Evolutionary conservation across 2,329 filamentous ascomycete genomes (phyloP).

Genomic region (Fusarium setosum): DNA sequence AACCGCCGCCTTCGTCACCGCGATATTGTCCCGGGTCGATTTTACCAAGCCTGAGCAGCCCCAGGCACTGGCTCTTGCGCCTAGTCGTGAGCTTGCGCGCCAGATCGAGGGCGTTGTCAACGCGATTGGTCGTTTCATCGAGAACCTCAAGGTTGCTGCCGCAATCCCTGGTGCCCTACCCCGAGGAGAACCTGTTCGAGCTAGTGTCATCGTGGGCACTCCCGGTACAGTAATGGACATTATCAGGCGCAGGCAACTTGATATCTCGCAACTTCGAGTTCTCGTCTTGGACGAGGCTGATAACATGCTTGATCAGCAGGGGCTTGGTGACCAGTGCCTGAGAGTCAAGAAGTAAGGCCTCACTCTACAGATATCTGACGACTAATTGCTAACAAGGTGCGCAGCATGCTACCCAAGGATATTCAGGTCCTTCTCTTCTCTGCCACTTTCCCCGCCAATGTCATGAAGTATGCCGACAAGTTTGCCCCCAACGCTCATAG

Average conservation of each 20-base stretch:
- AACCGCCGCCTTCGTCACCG: constrained; percentile 95
- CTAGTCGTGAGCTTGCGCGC: constrained; percentile 92
- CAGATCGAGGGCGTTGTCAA: constrained; percentile 91
- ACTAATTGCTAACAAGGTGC: constrained; percentile 45
- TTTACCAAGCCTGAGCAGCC: constrained; percentile 74
- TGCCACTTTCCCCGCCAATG: constrained; percentile 89
- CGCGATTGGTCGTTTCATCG: constrained; percentile 86
- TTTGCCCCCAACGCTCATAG: constrained; percentile 90
- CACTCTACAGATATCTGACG: background rate
- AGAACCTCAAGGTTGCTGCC: constrained; percentile 79
- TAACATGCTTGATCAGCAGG: constrained; percentile 98
- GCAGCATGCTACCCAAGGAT: constrained; percentile 75
- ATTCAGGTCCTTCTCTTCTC: constrained; percentile 97
- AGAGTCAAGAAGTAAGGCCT: constrained; percentile 79
- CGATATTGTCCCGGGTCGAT: constrained; percentile 89
- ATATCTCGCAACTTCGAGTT: constrained; percentile 78
- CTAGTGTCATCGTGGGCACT: constrained; percentile 89
- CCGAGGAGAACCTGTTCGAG: constrained; percentile 75
- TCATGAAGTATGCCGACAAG: constrained; percentile 82
- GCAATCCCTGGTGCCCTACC: constrained; percentile 84
- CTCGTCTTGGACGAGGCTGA: constrained; percentile 97
- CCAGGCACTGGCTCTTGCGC: constrained; percentile 90
- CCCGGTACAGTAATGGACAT: constrained; percentile 93
- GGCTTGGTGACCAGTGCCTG: constrained; percentile 93
- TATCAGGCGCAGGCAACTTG: constrained; percentile 80